These are phyloP conservation scores for Fusarium coicis DNA, from an alignment of 2,329 filamentous ascomycete genomes.

Conservation along the genomic window DNA sequence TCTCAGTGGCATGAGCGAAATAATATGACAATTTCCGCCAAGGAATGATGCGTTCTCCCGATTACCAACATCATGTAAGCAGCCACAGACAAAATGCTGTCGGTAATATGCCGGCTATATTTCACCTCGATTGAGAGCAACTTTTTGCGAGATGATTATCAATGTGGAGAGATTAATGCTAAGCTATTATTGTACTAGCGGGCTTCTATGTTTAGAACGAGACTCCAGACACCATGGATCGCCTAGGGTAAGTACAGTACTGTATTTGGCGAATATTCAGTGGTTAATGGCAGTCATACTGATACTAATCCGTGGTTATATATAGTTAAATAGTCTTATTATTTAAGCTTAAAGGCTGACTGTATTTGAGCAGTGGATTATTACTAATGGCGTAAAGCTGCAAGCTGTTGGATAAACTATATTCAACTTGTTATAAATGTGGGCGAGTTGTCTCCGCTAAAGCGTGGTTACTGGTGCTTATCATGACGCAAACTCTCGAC, in stretches of 20 bases:
- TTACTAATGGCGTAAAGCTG: too few species aligned
- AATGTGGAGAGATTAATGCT: fast-evolving
- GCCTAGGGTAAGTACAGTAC: too few species aligned
- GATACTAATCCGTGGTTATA: too few species aligned
- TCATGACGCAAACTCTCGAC: fast-evolving
- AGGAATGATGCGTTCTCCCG: neutral
- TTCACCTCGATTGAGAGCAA: fast-evolving
- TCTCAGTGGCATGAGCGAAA: fast-evolving
- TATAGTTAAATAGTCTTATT: too few species aligned
- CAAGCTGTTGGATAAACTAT: fast-evolving
- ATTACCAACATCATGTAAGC: neutral
- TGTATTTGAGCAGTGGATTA: too few species aligned
- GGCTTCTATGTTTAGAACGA: fast-evolving
- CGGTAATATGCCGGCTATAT: neutral
- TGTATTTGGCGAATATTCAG: too few species aligned
- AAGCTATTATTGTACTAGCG: fast-evolving
- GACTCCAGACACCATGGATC: too few species aligned
- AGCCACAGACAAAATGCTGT: neutral
- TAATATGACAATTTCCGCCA: neutral
- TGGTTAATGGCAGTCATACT: too few species aligned
- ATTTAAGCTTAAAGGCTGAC: too few species aligned
- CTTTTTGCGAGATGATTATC: conserved; percentile 6
- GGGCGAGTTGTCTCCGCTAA: too few species aligned
- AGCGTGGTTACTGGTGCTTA: too few species aligned
- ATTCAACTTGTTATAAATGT: fast-evolving